These are phyloP conservation scores for Neurospora sublineolata DNA, from an alignment of 495 filamentous ascomycete genomes.

Conservation along the genomic window DNA sequence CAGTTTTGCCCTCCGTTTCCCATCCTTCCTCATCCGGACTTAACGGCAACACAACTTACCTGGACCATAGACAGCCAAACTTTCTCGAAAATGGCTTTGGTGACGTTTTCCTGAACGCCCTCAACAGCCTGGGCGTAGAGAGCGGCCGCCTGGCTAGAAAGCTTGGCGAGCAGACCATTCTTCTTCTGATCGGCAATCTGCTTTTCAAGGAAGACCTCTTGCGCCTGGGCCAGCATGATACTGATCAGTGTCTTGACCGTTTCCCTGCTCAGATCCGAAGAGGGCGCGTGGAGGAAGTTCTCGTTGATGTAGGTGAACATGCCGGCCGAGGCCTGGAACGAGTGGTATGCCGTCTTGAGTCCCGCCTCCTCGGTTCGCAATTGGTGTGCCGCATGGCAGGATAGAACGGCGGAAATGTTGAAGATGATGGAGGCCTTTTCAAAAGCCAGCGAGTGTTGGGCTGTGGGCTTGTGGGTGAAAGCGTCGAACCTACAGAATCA, in stretches of 20 bases:
- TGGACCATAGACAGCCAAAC: constrained; percentile 83
- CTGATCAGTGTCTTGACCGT: constrained; percentile 90
- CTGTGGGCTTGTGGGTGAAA: constrained; percentile 90
- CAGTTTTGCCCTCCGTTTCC: not conserved
- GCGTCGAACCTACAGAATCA: constrained; percentile 74
- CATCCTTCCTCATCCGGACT: not conserved
- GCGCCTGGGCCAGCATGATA: constrained; percentile 86
- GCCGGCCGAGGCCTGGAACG: constrained; percentile 92
- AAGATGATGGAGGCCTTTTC: constrained; percentile 99
- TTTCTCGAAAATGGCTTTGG: constrained; percentile 86
- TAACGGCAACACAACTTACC: constrained; percentile 27
- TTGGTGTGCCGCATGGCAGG: constrained; percentile 89
- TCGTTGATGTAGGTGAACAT: constrained; percentile 99
- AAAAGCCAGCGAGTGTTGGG: constrained; percentile 92
- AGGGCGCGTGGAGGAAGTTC: constrained; percentile 95
- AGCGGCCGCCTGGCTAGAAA: constrained; percentile 80
- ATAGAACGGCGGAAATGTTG: constrained; percentile 96
- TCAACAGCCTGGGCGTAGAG: constrained; percentile 81
- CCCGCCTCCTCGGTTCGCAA: constrained; percentile 84
- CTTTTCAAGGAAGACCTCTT: constrained; percentile 96
- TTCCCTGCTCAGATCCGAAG: constrained; percentile 83
- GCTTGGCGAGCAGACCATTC: constrained; percentile 78
- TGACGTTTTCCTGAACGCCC: constrained; percentile 85
- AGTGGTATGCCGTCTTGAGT: constrained; percentile 93
- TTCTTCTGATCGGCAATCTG: constrained; percentile 91